phyloP scores from a whole-genome alignment of 1,284 basidiomycete species.

The Trichosporon coremiiforme region DNA sequence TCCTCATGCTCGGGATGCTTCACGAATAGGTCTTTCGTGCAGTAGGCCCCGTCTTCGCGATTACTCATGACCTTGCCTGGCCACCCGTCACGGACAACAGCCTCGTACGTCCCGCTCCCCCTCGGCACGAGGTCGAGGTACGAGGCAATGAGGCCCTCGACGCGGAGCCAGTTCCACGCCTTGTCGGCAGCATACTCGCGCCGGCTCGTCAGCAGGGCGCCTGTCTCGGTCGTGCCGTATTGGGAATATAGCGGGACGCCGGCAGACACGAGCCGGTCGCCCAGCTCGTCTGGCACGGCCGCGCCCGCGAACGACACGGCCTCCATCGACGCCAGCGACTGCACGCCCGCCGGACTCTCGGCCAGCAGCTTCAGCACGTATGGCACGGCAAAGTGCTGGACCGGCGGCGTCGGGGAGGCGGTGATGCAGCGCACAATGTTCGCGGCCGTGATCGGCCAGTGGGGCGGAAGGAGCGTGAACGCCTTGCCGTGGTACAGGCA shows the following conservation, averaged over 20 bases:
- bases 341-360: constrained; percentile 60
- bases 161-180: constrained; percentile 65
- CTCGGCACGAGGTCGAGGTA: constrained; percentile 61
- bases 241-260: constrained; percentile 63
- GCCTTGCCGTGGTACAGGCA: constrained; percentile 59
- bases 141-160: constrained; percentile 54
- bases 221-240: constrained; percentile 60
- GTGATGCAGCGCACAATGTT: constrained; percentile 57
- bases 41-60: constrained; percentile 64
- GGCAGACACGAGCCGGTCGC: constrained; percentile 61
- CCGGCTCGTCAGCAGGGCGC: constrained; percentile 59
- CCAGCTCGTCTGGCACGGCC: constrained; percentile 60
- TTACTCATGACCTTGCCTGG: constrained; percentile 63
- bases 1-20: constrained; percentile 57
- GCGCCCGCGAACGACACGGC: constrained; percentile 59
- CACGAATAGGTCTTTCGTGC: constrained; percentile 64
- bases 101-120: constrained; percentile 61
- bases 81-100: constrained; percentile 64
- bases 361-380: constrained; percentile 61
- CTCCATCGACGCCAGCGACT: constrained; percentile 60
- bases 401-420: constrained; percentile 50
- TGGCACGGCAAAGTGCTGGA: constrained; percentile 57
- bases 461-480: constrained; percentile 62
- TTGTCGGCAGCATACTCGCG: constrained; percentile 61
- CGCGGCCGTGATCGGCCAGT: constrained; percentile 62